Evolutionary conservation across 1,284 basidiomycete species (phyloP).

Genomic region (Ustilago sp.): DNA sequence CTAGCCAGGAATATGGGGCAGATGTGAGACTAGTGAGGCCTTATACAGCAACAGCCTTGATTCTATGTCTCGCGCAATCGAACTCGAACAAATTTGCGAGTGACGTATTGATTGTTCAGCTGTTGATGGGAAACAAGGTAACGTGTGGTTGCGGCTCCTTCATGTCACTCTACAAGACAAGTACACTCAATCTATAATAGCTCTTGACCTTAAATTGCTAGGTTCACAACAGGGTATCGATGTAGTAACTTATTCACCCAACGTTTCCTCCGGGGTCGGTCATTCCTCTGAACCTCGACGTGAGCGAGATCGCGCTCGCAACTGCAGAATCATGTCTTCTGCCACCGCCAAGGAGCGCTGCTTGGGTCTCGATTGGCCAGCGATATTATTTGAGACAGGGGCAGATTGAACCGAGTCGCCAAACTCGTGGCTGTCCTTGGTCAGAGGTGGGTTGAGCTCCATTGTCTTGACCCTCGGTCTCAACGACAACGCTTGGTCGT

Average conservation of each 20-base stretch:
- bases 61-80: too few species aligned
- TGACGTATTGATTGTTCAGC: too few species aligned
- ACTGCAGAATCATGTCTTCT: slow-evolving; percentile 28
- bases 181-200: too few species aligned
- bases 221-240: too few species aligned
- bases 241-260: not conserved
- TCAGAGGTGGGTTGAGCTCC: slow-evolving; percentile 2
- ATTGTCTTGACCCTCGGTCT: not conserved
- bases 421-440: slow-evolving; percentile 18
- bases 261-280: not conserved
- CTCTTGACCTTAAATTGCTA: too few species aligned
- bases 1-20: too few species aligned
- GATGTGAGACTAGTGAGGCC: too few species aligned
- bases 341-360: slow-evolving; percentile 23
- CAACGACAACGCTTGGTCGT: slow-evolving; percentile 4
- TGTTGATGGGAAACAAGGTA: too few species aligned
- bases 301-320: slow-evolving; percentile 8
- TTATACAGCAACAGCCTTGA: too few species aligned
- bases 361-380: not conserved
- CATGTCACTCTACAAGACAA: too few species aligned
- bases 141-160: too few species aligned
- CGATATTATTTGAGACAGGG: not conserved
- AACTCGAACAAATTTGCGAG: too few species aligned
- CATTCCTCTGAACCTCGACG: slow-evolving; percentile 1
- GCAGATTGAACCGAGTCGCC: slow-evolving; percentile 22